Base-by-base conservation (phyloP, 768 basidiomycete genomes). In the Mycena rosella region DNA sequence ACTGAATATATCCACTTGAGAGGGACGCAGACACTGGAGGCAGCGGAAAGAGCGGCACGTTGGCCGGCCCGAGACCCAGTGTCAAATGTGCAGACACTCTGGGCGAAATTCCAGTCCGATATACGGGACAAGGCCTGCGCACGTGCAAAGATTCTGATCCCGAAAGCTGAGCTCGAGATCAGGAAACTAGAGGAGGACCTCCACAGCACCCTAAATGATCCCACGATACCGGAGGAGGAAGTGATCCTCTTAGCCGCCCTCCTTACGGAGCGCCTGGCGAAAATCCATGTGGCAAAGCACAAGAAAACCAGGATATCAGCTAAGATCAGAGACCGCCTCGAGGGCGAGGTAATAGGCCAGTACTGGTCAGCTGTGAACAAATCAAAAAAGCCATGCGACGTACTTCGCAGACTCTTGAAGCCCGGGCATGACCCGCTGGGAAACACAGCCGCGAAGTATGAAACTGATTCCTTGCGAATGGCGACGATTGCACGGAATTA, bases 21-120 rank as follows among this genome's bases (percentile, higher is more conserved):
- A 49, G 27, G 70, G 26, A 80, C 79, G 78, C 32, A 65, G 2
- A 71, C 79, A 3, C 76, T 76, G 13, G 24, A 0, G 13, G 63
- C 56, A 44, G 10, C 73, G 20, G 29, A 74, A 2, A 73, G 71
- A 56, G 74, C 78, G 42, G 58, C 66, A 24, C 6, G 24, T 17
- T 55, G 53, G 53, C 53, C 53, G n/a, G 22, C 6, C 36, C 53
- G 53, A 13, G 53, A 55, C 53, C 34, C 34, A 13, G 34, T 38
- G 34, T 8, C 5, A 5, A n/a, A 55, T 38, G 14, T 38, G 34
- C 53, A 55, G 34, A 55, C 22, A 13, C 17, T 55, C 14, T 63
- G 40, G 27, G 42, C 52, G 20, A 36, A 38, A 24, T 63, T 63
- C 53, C 53, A 55, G 40, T 3, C 24, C 2, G 44, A 47, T 3